phyloP scores from a whole-genome alignment of 2,329 filamentous ascomycete genomes.

The Dactylellina drechsleri region DNA sequence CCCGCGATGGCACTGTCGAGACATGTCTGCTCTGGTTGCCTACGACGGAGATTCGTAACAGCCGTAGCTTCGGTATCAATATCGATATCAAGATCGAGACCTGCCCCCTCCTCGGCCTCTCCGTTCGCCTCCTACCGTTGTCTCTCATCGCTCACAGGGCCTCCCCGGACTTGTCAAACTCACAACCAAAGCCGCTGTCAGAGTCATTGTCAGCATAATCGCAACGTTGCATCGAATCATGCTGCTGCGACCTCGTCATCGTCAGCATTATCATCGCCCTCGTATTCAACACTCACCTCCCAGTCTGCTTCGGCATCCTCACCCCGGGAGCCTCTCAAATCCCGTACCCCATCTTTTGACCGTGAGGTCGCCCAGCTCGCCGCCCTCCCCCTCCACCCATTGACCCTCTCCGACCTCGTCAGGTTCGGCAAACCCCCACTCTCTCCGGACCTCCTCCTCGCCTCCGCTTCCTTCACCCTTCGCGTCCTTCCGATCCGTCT shows the following conservation, averaged over 20 bases:
- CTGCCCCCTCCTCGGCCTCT: not conserved
- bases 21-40: slow-evolving; percentile 32
- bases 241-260: slow-evolving; percentile 43
- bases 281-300: slow-evolving; percentile 32
- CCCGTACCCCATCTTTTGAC: slow-evolving; percentile 52
- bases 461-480: slow-evolving; percentile 94
- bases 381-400: slow-evolving; percentile 77
- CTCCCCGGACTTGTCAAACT: slow-evolving; percentile 28
- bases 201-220: slow-evolving; percentile 19
- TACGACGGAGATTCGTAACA: slow-evolving; percentile 22
- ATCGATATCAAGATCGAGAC: not conserved
- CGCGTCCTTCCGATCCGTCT: slow-evolving; percentile 90
- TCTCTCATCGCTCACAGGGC: slow-evolving; percentile 32
- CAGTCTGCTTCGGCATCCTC: slow-evolving; percentile 21
- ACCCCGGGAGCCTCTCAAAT: slow-evolving; percentile 30
- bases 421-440: slow-evolving; percentile 68
- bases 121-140: slow-evolving; percentile 31
- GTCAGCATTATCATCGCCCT: not conserved
- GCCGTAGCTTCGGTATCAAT: not conserved
- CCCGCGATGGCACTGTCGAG: slow-evolving; percentile 31
- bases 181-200: slow-evolving; percentile 4
- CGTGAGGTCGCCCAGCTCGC: slow-evolving; percentile 79
- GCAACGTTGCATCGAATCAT: slow-evolving; percentile 45
- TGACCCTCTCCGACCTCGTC: slow-evolving; percentile 88
- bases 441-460: slow-evolving; percentile 70